Evolutionary conservation across 805 yeast species (phyloP).

Genomic region (Kregervanrija pseudodelftensis): DNA sequence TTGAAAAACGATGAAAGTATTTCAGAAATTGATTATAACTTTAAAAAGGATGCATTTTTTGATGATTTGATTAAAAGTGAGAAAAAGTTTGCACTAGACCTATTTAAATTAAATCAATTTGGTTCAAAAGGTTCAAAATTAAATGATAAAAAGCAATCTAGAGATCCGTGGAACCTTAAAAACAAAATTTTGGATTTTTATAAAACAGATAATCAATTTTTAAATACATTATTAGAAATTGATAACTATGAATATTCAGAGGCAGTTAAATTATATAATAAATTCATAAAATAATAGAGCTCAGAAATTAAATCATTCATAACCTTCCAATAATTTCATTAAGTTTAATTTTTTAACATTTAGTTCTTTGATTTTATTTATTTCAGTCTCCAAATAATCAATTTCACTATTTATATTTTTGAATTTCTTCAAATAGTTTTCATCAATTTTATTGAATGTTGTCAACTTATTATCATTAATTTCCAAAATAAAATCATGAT

Average conservation of each 20-base stretch:
- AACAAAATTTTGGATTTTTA: not conserved
- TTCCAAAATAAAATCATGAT: slow-evolving; percentile 71
- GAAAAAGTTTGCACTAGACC: slow-evolving; percentile 42
- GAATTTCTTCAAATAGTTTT: slow-evolving; percentile 30
- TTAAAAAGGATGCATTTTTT: slow-evolving; percentile 33
- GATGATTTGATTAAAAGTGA: slow-evolving; percentile 43
- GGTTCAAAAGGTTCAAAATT: slow-evolving; percentile 41
- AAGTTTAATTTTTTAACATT: slow-evolving; percentile 54
- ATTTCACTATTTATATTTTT: slow-evolving; percentile 72
- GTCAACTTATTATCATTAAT: slow-evolving; percentile 53
- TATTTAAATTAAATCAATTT: slow-evolving; percentile 49
- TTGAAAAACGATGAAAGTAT: slow-evolving; percentile 2
- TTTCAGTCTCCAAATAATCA: slow-evolving; percentile 51
- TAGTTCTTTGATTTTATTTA: slow-evolving; percentile 53
- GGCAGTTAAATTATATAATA: slow-evolving; percentile 17
- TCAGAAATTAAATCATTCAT: slow-evolving; percentile 7
- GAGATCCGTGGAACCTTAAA: slow-evolving; percentile 45
- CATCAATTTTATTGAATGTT: slow-evolving; percentile 33
- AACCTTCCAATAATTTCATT: slow-evolving; percentile 43
- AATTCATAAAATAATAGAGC: not conserved
- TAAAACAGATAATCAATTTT: slow-evolving; percentile 9
- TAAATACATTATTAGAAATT: slow-evolving; percentile 17
- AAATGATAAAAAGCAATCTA: slow-evolving; percentile 36
- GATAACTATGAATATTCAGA: slow-evolving; percentile 25
- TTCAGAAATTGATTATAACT: slow-evolving; percentile 9